Evolutionary conservation across 1,284 basidiomycete species (phyloP).

Genomic region (Moesziomyces sp.): DNA sequence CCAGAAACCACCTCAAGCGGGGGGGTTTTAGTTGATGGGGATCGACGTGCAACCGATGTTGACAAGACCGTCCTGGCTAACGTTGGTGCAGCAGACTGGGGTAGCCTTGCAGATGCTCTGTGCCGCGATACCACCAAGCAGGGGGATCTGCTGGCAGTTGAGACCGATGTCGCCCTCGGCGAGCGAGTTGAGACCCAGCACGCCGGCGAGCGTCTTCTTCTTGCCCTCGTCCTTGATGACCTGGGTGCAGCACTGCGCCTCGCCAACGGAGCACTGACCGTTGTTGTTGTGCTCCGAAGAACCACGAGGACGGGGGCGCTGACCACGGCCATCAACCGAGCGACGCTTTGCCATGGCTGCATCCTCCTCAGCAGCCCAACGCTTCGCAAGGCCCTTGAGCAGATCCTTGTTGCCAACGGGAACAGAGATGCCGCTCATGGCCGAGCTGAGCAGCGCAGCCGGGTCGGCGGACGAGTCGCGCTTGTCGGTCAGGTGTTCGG

Average conservation of each 20-base stretch:
- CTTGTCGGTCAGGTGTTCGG: slow-evolving; percentile 26
- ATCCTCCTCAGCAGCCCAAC: slow-evolving; percentile 42
- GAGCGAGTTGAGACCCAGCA: slow-evolving; percentile 48
- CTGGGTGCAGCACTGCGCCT: slow-evolving; percentile 50
- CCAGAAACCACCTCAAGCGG: neutral
- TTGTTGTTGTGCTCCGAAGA: slow-evolving; percentile 44
- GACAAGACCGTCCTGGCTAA: slow-evolving; percentile 53
- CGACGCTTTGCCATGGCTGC: slow-evolving; percentile 41
- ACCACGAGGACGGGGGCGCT: slow-evolving; percentile 31
- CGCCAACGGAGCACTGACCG: slow-evolving; percentile 50
- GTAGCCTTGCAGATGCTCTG: slow-evolving; percentile 51
- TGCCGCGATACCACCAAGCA: slow-evolving; percentile 31
- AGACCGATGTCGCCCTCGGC: slow-evolving; percentile 42
- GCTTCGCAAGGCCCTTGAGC: slow-evolving; percentile 22
- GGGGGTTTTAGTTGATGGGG: slow-evolving; percentile 49
- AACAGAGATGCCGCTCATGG: slow-evolving; percentile 37
- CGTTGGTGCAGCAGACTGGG: slow-evolving; percentile 54
- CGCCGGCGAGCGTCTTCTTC: slow-evolving; percentile 51
- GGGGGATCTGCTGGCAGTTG: slow-evolving; percentile 52
- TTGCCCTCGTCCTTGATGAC: slow-evolving; percentile 47
- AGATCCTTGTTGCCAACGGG: slow-evolving; percentile 37
- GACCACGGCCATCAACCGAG: slow-evolving; percentile 33
- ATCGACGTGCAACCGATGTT: slow-evolving; percentile 56
- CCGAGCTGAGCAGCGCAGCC: slow-evolving; percentile 11
- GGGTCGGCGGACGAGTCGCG: slow-evolving; percentile 18